phyloP scores from a whole-genome alignment of 176 grass and related monocot genomes.

The Metroxylon sagu region DNA sequence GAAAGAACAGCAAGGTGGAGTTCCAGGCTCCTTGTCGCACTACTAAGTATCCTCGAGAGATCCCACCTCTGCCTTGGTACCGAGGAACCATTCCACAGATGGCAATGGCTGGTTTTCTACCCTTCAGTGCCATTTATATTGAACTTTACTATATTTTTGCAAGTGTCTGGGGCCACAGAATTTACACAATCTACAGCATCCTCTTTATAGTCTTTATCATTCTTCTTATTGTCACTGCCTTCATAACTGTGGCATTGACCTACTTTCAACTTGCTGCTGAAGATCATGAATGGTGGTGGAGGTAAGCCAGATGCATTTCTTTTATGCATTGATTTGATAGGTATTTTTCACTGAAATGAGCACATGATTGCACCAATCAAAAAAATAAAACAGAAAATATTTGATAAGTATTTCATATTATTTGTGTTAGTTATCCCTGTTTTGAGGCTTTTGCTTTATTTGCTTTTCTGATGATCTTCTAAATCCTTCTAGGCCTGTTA shows the following conservation, averaged over 20 bases:
- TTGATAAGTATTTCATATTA: too few relatives aligned
- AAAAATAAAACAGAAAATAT: too few relatives aligned
- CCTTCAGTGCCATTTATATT: constrained; percentile 13
- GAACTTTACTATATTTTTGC: constrained; percentile 15
- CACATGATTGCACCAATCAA: too few relatives aligned
- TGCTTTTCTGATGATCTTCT: too few relatives aligned
- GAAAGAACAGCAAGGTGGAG: constrained; percentile 6
- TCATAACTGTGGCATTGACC: constrained; percentile 10
- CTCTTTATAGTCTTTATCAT: constrained; percentile 11
- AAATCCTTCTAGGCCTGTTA: too few relatives aligned
- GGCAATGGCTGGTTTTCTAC: constrained; percentile 16
- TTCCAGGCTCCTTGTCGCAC: constrained; percentile 10
- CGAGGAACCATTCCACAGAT: constrained; percentile 9
- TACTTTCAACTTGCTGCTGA: constrained; percentile 15
- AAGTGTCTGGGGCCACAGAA: constrained; percentile 11
- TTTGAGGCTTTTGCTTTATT: too few relatives aligned
- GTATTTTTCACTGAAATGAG: too few relatives aligned
- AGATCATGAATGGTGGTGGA: constrained; percentile 14
- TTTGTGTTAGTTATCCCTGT: too few relatives aligned
- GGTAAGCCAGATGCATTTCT: background rate
- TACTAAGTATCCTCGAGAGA: constrained; percentile 10
- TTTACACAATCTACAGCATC: constrained; percentile 15
- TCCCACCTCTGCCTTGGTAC: constrained; percentile 7
- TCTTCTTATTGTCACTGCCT: constrained; percentile 13
- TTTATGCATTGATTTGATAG: too few relatives aligned